Evolutionary conservation across 1,284 basidiomycete species (phyloP).

Genomic region (Cutaneotrichosporon sp.): DNA sequence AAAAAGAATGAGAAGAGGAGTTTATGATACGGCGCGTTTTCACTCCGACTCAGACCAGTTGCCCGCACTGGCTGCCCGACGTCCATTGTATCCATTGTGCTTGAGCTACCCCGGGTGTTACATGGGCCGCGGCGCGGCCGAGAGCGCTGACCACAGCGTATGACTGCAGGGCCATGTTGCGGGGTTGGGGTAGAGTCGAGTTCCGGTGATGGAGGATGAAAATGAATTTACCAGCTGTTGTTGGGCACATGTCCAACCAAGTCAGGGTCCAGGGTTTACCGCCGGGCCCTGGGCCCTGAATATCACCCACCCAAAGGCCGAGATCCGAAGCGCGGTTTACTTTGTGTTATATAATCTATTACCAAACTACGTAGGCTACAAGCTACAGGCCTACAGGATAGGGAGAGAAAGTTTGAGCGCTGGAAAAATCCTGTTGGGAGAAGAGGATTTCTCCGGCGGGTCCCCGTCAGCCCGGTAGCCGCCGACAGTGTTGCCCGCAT

Average conservation of each 20-base stretch:
- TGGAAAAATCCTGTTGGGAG: not conserved
- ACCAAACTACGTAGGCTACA: too few species aligned
- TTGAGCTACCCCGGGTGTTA: not conserved
- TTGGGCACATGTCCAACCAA: not conserved
- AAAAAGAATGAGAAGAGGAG: not conserved
- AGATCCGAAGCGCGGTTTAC: too few species aligned
- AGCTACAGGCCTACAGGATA: too few species aligned
- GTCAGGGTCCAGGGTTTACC: too few species aligned
- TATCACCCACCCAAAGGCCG: too few species aligned
- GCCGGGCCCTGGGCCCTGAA: too few species aligned
- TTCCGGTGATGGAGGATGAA: not conserved
- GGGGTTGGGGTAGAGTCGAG: not conserved
- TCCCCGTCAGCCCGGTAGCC: too few species aligned
- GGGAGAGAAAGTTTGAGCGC: too few species aligned
- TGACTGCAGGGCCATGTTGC: not conserved
- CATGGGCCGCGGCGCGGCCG: not conserved
- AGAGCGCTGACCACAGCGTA: not conserved
- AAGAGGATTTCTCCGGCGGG: not conserved
- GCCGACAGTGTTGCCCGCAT: not conserved
- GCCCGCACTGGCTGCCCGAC: not conserved
- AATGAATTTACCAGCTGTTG: not conserved
- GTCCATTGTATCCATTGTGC: not conserved
- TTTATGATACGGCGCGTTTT: not conserved
- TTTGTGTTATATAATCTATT: too few species aligned
- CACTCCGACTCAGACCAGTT: not conserved